Evolutionary conservation across 805 yeast species (phyloP).

Genomic region (Brettanomyces naardenensis): DNA sequence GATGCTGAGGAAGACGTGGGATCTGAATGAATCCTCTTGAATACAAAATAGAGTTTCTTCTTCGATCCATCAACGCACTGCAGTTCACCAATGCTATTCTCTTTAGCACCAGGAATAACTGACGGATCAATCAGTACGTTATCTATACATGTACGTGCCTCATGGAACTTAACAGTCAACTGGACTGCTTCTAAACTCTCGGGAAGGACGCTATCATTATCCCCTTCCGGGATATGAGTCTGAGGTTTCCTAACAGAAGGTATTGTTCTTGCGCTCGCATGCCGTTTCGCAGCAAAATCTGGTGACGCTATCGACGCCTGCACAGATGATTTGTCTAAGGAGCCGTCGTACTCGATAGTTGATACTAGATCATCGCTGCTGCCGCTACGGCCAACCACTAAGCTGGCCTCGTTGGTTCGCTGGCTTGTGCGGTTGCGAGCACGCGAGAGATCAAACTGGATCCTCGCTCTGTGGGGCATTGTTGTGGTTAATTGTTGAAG

Average conservation of each 20-base stretch:
- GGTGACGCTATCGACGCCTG: too few relatives aligned
- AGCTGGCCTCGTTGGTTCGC: conserved; percentile 26
- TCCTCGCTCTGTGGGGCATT: conserved; percentile 5
- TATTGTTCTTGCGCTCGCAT: neutral
- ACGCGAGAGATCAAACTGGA: conserved; percentile 20
- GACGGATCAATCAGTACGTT: conserved; percentile 57
- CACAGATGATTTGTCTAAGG: too few relatives aligned
- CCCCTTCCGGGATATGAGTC: neutral
- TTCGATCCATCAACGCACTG: conserved; percentile 33
- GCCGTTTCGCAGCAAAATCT: neutral
- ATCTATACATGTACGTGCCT: conserved; percentile 46
- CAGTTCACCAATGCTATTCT: conserved; percentile 74
- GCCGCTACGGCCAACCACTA: conserved; percentile 21
- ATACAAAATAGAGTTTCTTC: conserved; percentile 36
- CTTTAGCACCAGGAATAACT: conserved; percentile 52
- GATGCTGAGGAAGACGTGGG: conserved; percentile 3
- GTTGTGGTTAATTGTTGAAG: too few relatives aligned
- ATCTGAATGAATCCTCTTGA: conserved; percentile 20
- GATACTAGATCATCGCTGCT: neutral
- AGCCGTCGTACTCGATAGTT: neutral
- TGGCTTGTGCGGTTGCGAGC: conserved; percentile 23
- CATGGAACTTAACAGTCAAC: conserved; percentile 56
- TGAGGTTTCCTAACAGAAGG: neutral
- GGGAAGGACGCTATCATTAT: neutral
- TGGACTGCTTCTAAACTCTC: conserved; percentile 27